phyloP scores from a whole-genome alignment of 2,329 filamentous ascomycete species.

The Eurotiales sp. region DNA sequence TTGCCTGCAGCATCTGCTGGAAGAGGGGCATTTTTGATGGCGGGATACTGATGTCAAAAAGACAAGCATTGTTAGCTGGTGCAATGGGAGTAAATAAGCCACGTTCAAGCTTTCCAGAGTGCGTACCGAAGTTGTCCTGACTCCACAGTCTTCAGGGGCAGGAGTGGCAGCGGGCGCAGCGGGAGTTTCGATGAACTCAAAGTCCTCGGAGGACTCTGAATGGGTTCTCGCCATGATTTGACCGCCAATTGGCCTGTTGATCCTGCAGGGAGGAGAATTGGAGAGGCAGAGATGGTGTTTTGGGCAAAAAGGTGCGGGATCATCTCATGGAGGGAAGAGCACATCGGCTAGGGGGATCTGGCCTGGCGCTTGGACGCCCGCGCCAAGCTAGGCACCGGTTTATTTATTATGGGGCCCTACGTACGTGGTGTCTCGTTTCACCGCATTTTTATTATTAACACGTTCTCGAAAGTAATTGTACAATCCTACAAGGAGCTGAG shows the following conservation, averaged over 20 bases:
- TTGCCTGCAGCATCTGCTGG: slow-evolving; percentile 82
- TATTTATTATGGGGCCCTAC: too few species aligned
- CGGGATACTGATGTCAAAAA: slow-evolving; percentile 61
- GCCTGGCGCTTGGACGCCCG: neutral
- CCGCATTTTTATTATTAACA: neutral
- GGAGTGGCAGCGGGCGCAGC: slow-evolving; percentile 51
- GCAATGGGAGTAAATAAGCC: slow-evolving; percentile 1
- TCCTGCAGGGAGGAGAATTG: slow-evolving; percentile 18
- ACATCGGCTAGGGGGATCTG: neutral
- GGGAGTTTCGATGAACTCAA: slow-evolving; percentile 58
- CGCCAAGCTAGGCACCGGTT: neutral
- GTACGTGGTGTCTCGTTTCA: neutral
- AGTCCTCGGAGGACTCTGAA: slow-evolving; percentile 46
- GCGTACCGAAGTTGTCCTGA: slow-evolving; percentile 58
- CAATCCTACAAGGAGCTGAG: neutral
- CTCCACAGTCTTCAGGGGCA: slow-evolving; percentile 55
- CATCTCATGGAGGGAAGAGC: too few species aligned
- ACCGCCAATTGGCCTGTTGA: slow-evolving; percentile 25
- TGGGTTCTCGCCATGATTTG: slow-evolving; percentile 38
- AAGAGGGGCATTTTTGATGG: slow-evolving; percentile 91
- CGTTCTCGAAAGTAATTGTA: neutral
- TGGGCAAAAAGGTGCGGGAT: slow-evolving; percentile 11
- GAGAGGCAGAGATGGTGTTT: slow-evolving; percentile 17
- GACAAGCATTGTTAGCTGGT: neutral
- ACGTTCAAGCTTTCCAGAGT: slow-evolving; percentile 10